Evolutionary conservation across 2,329 filamentous ascomycete species (phyloP).

Genomic region (Paecilomyces niveus): DNA sequence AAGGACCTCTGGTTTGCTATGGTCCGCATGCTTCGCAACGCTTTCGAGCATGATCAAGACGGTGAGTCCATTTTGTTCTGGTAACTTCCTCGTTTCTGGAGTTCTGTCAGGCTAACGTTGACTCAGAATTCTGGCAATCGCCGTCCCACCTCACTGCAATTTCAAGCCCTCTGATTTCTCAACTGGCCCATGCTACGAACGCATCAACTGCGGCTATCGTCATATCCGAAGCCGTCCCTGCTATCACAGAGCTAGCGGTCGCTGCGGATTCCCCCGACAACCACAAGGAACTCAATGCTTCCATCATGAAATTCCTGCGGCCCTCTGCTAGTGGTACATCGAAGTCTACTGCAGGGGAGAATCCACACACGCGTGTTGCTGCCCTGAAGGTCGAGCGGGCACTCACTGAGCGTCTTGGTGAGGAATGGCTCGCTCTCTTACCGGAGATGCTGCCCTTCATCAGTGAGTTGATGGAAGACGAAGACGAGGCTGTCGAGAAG

Average conservation of each 20-base stretch:
- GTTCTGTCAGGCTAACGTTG: constrained; percentile 5
- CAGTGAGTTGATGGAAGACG: constrained; percentile 91
- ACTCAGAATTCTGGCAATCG: constrained; percentile 77
- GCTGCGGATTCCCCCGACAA: constrained; percentile 81
- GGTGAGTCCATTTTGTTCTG: constrained; percentile 31
- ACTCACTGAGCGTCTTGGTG: constrained; percentile 72
- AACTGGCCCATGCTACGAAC: constrained; percentile 47
- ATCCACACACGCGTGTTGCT: constrained; percentile 65
- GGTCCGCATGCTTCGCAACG: constrained; percentile 63
- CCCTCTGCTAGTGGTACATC: constrained; percentile 34
- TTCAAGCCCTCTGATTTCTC: constrained; percentile 60
- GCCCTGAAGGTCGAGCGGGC: constrained; percentile 75
- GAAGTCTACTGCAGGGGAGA: constrained; percentile 41
- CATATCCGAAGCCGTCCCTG: constrained; percentile 56
- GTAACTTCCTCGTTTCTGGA: neutral
- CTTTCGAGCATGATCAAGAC: constrained; percentile 85
- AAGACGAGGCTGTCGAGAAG: constrained; percentile 85
- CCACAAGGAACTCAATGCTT: constrained; percentile 78
- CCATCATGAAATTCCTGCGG: constrained; percentile 70
- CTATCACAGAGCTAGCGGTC: constrained; percentile 70
- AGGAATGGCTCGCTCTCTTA: constrained; percentile 86
- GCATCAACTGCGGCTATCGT: constrained; percentile 40
- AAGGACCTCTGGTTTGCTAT: constrained; percentile 62
- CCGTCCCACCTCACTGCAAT: constrained; percentile 77
- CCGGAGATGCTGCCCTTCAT: constrained; percentile 97